A percentile compares a stretch with the other conserved stretches of the same genome.
Evolutionary conservation across 2,329 filamentous ascomycete genomes (phyloP).

Genomic region (Nectriaceae sp.): DNA sequence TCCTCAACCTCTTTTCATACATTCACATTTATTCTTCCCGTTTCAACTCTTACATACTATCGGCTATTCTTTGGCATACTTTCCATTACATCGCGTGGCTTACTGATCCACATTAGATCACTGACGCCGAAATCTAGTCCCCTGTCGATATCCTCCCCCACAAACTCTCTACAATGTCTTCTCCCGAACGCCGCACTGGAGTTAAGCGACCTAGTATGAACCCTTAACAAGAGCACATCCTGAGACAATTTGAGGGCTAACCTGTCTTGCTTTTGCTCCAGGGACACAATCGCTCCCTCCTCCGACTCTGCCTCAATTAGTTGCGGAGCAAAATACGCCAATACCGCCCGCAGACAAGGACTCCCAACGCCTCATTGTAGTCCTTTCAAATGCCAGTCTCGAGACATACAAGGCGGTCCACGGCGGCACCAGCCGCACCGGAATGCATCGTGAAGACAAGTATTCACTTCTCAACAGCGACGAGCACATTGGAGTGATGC

Average conservation of each 20-base stretch:
- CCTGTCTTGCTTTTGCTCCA: slow-evolving; percentile 34
- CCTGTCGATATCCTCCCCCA: too few species aligned
- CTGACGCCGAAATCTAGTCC: too few species aligned
- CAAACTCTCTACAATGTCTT: slow-evolving; percentile 31
- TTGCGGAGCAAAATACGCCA: slow-evolving; percentile 87
- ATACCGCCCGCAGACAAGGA: slow-evolving; percentile 88
- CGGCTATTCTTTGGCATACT: too few species aligned
- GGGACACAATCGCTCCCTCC: slow-evolving; percentile 95
- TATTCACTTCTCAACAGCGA: slow-evolving; percentile 98
- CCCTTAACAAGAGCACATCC: background rate
- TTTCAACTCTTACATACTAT: too few species aligned
- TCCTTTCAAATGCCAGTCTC: slow-evolving; percentile 93
- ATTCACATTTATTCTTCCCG: too few species aligned
- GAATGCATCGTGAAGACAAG: slow-evolving; percentile 80
- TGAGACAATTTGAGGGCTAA: background rate
- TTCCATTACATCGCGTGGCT: too few species aligned
- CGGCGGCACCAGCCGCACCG: slow-evolving; percentile 64
- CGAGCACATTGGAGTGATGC: slow-evolving; percentile 98
- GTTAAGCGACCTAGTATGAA: slow-evolving; percentile 47
- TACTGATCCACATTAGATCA: too few species aligned
- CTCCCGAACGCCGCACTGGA: slow-evolving; percentile 42
- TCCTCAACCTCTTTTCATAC: too few species aligned
- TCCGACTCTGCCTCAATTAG: slow-evolving; percentile 84
- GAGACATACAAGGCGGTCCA: slow-evolving; percentile 95
- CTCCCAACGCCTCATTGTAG: slow-evolving; percentile 87